Evolutionary conservation across 83 land plant genomes (phyloP), one percentile per base, ranked within the genome.

Genomic region (Larix sibirica): DNA sequence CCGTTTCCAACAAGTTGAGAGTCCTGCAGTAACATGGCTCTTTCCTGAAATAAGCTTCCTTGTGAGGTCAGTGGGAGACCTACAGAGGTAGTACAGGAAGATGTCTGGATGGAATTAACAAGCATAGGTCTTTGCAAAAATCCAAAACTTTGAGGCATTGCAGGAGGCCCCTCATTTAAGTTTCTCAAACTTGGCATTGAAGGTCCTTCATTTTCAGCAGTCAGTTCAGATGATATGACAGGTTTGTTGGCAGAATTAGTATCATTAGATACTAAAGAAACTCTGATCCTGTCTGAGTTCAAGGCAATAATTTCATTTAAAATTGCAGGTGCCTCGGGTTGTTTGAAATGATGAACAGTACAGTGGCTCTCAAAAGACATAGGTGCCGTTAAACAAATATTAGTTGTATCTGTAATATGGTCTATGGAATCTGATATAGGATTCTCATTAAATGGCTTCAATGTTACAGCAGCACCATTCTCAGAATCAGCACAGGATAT

Each of bases 141-240:
- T 70, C 20, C 50, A 38, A 40, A 70, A 70, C 23, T 36, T 71
- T 71, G 54, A 71, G 76, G 44, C 9, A 40, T 42, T 71, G 54
- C 54, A 17, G 54, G 76, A 71, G 54, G n/a, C 76, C 40, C 76
- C 76, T 71, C 50, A 40, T 71, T 36, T 71, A 71, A 38, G 76
- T 21, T 40, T 42, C 3, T 40, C 50, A 71, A 40, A 71, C 50
- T 21, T 40, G 76, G 8, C 42, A 42, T 71, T 71, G 76, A 6
- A 71, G 5, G n/a, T 38, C 47, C 76, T n/a, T 20, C 12, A 6
- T 71, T 71, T 40, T 40, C 54, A 71, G 42, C 8, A 6, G 54
- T 71, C 24, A 71, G 23, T 42, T 40, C 76, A 71, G 12, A 71
- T 71, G 76, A 71, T 42, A 71, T 18, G 40, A 31, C 21, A 71